Evolutionary conservation across 257 asterid genomes (phyloP).

Genomic region (Eucommia ulmoides): DNA sequence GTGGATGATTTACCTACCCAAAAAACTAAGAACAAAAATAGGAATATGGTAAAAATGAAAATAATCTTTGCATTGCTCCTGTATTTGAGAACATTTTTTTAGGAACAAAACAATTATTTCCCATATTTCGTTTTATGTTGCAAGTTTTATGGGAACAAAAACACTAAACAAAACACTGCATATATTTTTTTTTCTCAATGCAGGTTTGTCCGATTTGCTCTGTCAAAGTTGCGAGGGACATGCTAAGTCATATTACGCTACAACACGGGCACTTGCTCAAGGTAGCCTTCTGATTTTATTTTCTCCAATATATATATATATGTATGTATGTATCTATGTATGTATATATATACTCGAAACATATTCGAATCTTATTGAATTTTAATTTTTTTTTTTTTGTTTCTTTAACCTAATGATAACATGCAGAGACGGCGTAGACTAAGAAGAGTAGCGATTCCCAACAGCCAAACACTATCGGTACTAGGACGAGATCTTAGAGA

Average conservation of each 20-base stretch:
- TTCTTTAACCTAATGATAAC: constrained; percentile 45
- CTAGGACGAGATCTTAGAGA: constrained; percentile 80
- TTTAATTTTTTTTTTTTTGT: too few relatives aligned
- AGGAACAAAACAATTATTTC: too few relatives aligned
- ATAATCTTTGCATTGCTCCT: too few relatives aligned
- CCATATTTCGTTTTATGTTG: too few relatives aligned
- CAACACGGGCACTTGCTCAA: constrained; percentile 74
- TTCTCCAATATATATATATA: neutral
- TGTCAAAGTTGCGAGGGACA: constrained; percentile 50
- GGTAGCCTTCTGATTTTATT: constrained; percentile 17
- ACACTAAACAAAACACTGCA: too few relatives aligned
- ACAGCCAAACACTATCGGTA: constrained; percentile 60
- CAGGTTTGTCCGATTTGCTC: constrained; percentile 86
- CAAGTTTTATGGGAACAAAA: too few relatives aligned
- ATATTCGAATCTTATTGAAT: neutral
- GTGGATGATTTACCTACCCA: too few relatives aligned
- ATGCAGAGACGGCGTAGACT: constrained; percentile 59
- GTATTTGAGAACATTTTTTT: too few relatives aligned
- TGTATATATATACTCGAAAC: neutral
- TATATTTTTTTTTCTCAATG: constrained; percentile 19
- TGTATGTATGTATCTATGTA: too few relatives aligned
- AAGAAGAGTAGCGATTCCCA: constrained; percentile 57
- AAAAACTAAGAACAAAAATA: too few relatives aligned
- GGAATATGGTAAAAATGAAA: too few relatives aligned
- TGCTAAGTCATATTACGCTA: constrained; percentile 59